A percentile compares a stretch with the other conserved stretches of the same genome.
phyloP scores from a whole-genome alignment of 192 early-diverging fungal species.

The Coemansia sp. region DNA sequence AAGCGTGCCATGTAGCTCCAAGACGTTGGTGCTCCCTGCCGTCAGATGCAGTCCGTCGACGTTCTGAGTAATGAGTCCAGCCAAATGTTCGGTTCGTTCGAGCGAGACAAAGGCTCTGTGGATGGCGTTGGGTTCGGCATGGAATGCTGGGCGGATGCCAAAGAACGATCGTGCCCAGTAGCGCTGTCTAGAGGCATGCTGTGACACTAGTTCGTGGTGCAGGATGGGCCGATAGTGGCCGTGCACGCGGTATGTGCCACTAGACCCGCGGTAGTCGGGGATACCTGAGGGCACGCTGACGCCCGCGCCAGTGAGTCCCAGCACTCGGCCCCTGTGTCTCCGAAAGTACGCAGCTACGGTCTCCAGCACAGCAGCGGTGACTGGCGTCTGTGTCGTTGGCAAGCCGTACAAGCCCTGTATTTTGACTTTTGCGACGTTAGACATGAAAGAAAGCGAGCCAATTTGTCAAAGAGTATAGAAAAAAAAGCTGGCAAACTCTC shows the following conservation, averaged over 20 bases:
- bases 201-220: constrained; percentile 67
- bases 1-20: constrained; percentile 89
- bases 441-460: neutral
- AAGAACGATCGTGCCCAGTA: constrained; percentile 92
- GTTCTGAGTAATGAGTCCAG: constrained; percentile 84
- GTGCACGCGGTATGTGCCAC: constrained; percentile 68
- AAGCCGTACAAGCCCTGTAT: constrained; percentile 43
- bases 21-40: constrained; percentile 57
- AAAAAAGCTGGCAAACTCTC: too few relatives aligned
- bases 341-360: constrained; percentile 22
- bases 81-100: constrained; percentile 47
- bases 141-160: constrained; percentile 70
- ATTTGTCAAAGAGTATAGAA: neutral
- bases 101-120: constrained; percentile 64
- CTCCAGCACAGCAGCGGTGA: constrained; percentile 22
- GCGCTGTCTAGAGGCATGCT: constrained; percentile 65
- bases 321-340: constrained; percentile 31
- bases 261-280: constrained; percentile 83
- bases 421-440: constrained; percentile 25
- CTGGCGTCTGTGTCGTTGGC: constrained; percentile 25
- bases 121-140: constrained; percentile 69
- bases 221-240: constrained; percentile 81
- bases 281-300: constrained; percentile 69
- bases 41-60: constrained; percentile 80
- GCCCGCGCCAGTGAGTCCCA: constrained; percentile 50